Percentiles rank a stretch among this genome's conserved stretches.
Conservation (phyloP, 169 alveolate genomes). For the Neospora caninum region DNA sequence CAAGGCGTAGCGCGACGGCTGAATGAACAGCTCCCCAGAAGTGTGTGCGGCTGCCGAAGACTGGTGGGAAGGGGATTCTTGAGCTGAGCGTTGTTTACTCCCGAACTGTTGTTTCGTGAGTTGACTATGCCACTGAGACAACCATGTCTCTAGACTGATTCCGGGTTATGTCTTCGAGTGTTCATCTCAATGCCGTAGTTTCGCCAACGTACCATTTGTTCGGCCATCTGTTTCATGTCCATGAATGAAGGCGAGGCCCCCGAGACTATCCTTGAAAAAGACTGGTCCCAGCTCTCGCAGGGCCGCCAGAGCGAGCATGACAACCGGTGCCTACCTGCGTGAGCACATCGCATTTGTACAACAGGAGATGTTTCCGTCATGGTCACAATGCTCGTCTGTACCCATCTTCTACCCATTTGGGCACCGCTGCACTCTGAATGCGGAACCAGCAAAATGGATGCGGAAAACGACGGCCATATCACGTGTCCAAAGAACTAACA, state of each 20-base stretch:
- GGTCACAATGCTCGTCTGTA: background rate
- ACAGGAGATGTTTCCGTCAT: background rate
- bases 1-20: too few relatives aligned
- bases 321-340: background rate
- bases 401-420: too few relatives aligned
- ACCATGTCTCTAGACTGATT: background rate
- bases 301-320: constrained; percentile 3
- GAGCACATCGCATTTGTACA: background rate
- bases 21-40: too few relatives aligned
- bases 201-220: background rate
- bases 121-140: too few relatives aligned
- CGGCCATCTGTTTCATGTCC: background rate
- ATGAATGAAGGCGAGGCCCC: constrained; percentile 23
- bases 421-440: too few relatives aligned
- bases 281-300: background rate
- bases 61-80: too few relatives aligned
- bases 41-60: too few relatives aligned
- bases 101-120: too few relatives aligned
- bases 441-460: too few relatives aligned
- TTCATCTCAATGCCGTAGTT: background rate
- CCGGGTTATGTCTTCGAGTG: background rate
- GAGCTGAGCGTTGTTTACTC: too few relatives aligned
- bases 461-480: too few relatives aligned
- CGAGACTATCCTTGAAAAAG: background rate
- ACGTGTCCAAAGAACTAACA: too few relatives aligned